A percentile compares a stretch with the other conserved stretches of the same genome.
These are phyloP conservation scores for Curvularia spicifera DNA, from an alignment of 2,329 filamentous ascomycete species.

Conservation along the genomic window DNA sequence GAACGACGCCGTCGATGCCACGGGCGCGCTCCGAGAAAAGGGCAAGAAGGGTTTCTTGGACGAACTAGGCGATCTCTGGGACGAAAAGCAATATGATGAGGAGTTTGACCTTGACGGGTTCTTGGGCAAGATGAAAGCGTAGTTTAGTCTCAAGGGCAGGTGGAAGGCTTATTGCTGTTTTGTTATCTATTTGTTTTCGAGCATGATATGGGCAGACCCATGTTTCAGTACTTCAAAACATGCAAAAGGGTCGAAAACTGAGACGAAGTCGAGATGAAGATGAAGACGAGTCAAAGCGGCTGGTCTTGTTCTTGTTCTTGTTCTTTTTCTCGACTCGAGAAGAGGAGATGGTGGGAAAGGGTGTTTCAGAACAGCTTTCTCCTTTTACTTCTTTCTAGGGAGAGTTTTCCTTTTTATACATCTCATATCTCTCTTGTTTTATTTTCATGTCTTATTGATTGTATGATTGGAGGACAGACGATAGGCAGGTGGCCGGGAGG, in stretches of 20 bases:
- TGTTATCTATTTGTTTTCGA: background rate
- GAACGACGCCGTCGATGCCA: conserved; percentile 81
- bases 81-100: conserved; percentile 96
- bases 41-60: conserved; percentile 97
- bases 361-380: background rate
- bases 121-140: conserved; percentile 84
- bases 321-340: background rate
- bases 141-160: background rate
- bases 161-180: background rate
- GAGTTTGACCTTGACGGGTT: conserved; percentile 97
- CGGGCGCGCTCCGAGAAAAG: conserved; percentile 88
- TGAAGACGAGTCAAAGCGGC: background rate
- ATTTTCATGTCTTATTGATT: background rate
- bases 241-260: background rate
- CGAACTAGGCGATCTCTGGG: conserved; percentile 94
- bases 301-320: background rate
- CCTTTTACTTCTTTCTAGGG: too few species aligned
- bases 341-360: background rate
- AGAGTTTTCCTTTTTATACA: background rate
- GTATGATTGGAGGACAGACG: background rate
- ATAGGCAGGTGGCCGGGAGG: background rate
- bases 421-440: background rate
- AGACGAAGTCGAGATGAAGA: background rate
- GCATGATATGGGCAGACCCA: background rate
- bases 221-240: background rate